Conservation (phyloP, 73 alveolate genomes). For the Blepharisma stoltei region DNA sequence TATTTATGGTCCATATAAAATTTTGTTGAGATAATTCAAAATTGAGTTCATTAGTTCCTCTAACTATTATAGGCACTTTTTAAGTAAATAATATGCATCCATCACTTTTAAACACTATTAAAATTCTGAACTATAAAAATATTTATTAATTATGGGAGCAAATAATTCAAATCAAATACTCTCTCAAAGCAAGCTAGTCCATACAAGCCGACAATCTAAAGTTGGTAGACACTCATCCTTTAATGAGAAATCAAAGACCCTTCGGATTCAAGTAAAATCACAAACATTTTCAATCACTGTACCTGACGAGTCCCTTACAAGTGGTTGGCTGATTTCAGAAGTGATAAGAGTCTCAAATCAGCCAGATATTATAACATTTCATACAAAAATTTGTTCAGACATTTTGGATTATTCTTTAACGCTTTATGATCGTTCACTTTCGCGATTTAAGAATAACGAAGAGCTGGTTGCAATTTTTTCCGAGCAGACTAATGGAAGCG, state of each 20-base stretch:
- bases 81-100: too few species aligned
- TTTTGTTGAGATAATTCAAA: too few species aligned
- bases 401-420: neutral
- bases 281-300: neutral
- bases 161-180: too few species aligned
- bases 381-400: neutral
- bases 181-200: too few species aligned
- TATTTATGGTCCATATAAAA: too few species aligned
- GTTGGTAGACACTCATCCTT: too few species aligned
- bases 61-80: too few species aligned
- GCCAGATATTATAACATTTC: neutral
- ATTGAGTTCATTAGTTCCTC: too few species aligned
- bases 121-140: too few species aligned
- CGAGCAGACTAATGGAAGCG: neutral
- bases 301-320: neutral
- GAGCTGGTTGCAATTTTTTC: conserved; percentile 14
- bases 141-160: too few species aligned
- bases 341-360: neutral
- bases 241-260: neutral
- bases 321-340: conserved; percentile 21
- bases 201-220: too few species aligned
- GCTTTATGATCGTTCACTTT: neutral
- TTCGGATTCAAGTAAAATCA: neutral
- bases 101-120: too few species aligned
- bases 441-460: neutral